Evolutionary conservation across 148 eudicot genomes (phyloP), one percentile per base, ranked within the genome.

Genomic region (Hydrangea macrophylla): DNA sequence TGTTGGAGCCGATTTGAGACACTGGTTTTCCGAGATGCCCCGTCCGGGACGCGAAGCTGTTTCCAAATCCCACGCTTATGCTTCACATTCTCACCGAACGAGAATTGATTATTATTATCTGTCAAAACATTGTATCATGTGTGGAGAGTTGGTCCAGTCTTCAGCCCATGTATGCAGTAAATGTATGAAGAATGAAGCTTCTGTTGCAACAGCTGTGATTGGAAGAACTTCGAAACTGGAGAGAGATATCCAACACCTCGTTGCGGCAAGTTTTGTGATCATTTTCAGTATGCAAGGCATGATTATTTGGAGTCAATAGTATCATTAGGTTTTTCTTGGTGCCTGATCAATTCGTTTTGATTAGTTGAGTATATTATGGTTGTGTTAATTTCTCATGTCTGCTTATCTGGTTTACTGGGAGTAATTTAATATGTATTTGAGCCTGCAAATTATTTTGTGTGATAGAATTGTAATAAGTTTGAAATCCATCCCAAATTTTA

Each of bases 41-140:
- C 87, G 90, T 26, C 84, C 80, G 7, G 84, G 60, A 15, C 76
- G 92, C 60, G 85, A 86, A 70, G 83, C 81, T 80, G 78, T 81
- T 65, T 81, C 79, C 20, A 93, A 93, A 75, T 74, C 77, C 60
- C 76, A 83, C 36, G 77, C 70, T 20, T 65, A 65, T 69, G 81
- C 76, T 50, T 59, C 50, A 15, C 86, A 81, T 82, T 66, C 96
- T 26, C 68, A 76, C 69, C 85, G 89, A 65, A 86, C 89, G 35
- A 88, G 98, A 77, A 88, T 94, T 30, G 98, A 94, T 77, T 78
- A 76, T 65, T 94, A 94, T 60, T 94, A 90, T 78, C 78, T 84
- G 31, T 94, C 96, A 1, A 88, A 80, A 62, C 95, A 90, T 58
- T 94, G 98, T 71, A 51, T 88, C 61, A 71, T 94, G 20, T 90